Percentiles rank a stretch among this genome's conserved stretches.
phyloP scores from a whole-genome alignment of 164 flowering plant species.

The Macadamia integrifolia region DNA sequence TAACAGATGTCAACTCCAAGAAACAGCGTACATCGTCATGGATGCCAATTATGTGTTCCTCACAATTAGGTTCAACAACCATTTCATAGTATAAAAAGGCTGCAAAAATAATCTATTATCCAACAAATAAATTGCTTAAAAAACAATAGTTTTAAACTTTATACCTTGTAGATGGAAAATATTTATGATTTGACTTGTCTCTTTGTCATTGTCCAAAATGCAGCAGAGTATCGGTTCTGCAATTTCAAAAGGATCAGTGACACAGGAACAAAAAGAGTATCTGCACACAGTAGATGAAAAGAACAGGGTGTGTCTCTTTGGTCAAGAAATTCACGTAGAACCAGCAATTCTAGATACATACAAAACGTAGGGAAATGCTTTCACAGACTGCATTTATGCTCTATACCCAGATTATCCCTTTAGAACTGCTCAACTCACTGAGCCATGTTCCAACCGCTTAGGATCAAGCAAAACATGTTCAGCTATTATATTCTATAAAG shows the following conservation, averaged over 20 bases:
- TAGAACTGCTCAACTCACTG: too few species aligned
- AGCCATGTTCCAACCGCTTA: too few species aligned
- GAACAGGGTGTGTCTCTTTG: not conserved
- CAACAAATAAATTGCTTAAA: not conserved
- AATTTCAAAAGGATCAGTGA: conserved; percentile 6
- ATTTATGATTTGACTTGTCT: conserved; percentile 8
- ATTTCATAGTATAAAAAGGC: too few species aligned
- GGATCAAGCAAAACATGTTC: too few species aligned
- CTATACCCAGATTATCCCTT: too few species aligned
- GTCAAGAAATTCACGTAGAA: too few species aligned
- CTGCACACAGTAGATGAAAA: not conserved
- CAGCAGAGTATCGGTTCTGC: conserved; percentile 80
- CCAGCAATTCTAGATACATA: not conserved
- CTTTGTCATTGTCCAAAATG: conserved; percentile 92
- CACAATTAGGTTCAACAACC: too few species aligned
- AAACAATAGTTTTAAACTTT: not conserved
- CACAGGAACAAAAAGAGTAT: not conserved
- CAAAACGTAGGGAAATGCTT: not conserved
- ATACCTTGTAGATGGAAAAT: not conserved
- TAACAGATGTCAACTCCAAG: too few species aligned
- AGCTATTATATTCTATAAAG: too few species aligned
- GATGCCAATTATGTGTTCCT: too few species aligned
- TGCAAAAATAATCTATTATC: not conserved
- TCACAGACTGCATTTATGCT: not conserved
- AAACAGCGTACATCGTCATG: too few species aligned